phyloP scores from a whole-genome alignment of 2,329 filamentous ascomycete genomes.

The Nigrospora osmanthi region DNA sequence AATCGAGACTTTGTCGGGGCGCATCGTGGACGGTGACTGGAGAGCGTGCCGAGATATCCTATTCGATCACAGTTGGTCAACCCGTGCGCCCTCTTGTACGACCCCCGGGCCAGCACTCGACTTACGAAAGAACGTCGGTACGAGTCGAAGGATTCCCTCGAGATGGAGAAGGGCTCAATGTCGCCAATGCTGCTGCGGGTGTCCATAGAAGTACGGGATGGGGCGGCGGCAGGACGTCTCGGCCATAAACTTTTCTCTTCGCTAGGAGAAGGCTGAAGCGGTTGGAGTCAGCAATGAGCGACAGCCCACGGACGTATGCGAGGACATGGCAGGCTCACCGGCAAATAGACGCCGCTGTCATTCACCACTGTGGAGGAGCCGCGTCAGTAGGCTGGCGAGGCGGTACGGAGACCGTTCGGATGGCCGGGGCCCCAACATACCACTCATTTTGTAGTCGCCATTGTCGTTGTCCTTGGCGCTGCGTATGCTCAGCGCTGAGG shows the following conservation, averaged over 20 bases:
- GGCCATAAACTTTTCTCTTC: constrained; percentile 80
- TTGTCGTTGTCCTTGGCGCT: constrained; percentile 54
- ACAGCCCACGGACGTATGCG: neutral
- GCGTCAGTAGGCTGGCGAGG: too few relatives aligned
- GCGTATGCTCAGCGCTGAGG: constrained; percentile 54
- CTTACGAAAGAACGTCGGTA: constrained; percentile 91
- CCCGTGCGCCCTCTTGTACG: neutral
- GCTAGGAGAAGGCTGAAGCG: constrained; percentile 70
- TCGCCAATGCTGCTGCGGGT: constrained; percentile 58
- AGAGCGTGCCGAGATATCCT: constrained; percentile 88
- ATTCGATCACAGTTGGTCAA: constrained; percentile 1
- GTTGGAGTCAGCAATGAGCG: constrained; percentile 2
- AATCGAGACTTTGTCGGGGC: constrained; percentile 75
- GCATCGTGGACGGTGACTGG: constrained; percentile 57
- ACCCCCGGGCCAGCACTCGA: constrained; percentile 8
- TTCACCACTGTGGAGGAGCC: constrained; percentile 65
- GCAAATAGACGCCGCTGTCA: constrained; percentile 89
- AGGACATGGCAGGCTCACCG: constrained; percentile 46
- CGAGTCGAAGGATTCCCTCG: constrained; percentile 92
- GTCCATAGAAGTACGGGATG: constrained; percentile 47
- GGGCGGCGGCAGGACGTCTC: constrained; percentile 30
- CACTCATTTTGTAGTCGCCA: constrained; percentile 73
- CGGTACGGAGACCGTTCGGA: too few relatives aligned
- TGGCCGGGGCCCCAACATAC: constrained; percentile 36
- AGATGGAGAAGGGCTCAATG: constrained; percentile 91